Conservation (phyloP, 2,329 filamentous ascomycete genomes). For the Sarocladium kiliense region DNA sequence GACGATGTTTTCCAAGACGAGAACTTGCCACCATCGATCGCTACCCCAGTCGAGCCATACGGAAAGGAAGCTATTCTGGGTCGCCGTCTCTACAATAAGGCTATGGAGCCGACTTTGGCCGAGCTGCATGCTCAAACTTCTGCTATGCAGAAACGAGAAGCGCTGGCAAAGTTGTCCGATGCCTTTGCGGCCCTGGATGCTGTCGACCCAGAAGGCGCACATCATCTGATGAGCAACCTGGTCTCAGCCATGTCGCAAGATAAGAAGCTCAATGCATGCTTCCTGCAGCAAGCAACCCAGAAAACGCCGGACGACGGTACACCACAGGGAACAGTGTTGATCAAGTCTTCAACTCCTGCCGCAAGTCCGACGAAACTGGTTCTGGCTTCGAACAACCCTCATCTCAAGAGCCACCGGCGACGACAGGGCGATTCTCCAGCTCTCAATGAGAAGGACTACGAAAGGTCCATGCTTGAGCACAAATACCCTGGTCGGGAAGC, state of each 20-base stretch:
- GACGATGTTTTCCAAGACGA: constrained; percentile 51
- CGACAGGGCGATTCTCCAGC: constrained; percentile 46
- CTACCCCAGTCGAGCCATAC: constrained; percentile 46
- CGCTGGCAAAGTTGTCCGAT: constrained; percentile 75
- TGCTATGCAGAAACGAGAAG: constrained; percentile 66
- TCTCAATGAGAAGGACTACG: constrained; percentile 34
- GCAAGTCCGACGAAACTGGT: constrained; percentile 60
- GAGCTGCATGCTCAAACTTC: constrained; percentile 81
- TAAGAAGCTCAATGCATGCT: constrained; percentile 53
- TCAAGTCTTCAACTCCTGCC: constrained; percentile 45
- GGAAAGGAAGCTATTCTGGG: constrained; percentile 82
- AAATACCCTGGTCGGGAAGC: constrained; percentile 51
- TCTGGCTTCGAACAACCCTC: constrained; percentile 76
- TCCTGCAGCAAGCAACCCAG: constrained; percentile 35
- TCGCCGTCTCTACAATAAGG: constrained; percentile 73
- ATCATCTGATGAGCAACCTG: constrained; percentile 74
- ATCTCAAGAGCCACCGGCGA: constrained; percentile 72
- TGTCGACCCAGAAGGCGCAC: constrained; percentile 84
- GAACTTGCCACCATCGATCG: constrained; percentile 51
- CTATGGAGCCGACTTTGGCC: constrained; percentile 76
- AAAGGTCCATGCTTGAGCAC: constrained; percentile 41
- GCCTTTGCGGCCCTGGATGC: constrained; percentile 81
- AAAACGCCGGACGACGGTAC: constrained; percentile 39
- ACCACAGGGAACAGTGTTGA: constrained; percentile 51
- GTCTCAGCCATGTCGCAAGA: constrained; percentile 69